Conservation (phyloP, 148 eudicot species). For the Arbutus unedo region DNA sequence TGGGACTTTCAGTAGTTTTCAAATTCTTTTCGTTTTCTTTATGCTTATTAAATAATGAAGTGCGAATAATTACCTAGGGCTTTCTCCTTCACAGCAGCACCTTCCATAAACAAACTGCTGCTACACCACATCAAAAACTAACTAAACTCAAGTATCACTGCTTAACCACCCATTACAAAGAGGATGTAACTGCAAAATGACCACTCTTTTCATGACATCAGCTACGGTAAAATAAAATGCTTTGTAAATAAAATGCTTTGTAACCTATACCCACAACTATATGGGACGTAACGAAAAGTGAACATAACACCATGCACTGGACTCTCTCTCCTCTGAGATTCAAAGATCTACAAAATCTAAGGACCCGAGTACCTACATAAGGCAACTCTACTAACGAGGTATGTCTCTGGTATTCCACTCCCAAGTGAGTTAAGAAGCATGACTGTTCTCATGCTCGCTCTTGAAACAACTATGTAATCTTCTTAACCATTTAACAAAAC, state of each 20-base stretch:
- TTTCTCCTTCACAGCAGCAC: neutral
- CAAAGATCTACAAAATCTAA: too few species aligned
- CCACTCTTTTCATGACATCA: neutral
- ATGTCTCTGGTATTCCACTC: neutral
- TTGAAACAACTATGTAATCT: neutral
- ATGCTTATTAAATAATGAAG: too few species aligned
- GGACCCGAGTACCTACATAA: too few species aligned
- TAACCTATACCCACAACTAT: too few species aligned
- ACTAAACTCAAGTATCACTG: neutral
- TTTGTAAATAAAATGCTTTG: too few species aligned
- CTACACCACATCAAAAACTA: neutral
- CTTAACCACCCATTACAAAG: neutral
- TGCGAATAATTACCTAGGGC: neutral
- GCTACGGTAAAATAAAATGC: neutral
- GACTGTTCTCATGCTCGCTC: neutral
- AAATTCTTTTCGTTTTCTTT: too few species aligned
- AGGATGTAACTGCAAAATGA: neutral
- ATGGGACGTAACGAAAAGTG: too few species aligned
- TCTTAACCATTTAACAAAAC: neutral
- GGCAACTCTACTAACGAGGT: neutral
- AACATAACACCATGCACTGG: neutral
- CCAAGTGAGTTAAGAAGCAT: neutral
- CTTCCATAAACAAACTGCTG: too few species aligned
- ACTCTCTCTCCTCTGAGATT: too few species aligned
- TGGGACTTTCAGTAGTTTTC: too few species aligned